Conservation (phyloP, 805 yeast genomes). For the Candida wancherniae region DNA sequence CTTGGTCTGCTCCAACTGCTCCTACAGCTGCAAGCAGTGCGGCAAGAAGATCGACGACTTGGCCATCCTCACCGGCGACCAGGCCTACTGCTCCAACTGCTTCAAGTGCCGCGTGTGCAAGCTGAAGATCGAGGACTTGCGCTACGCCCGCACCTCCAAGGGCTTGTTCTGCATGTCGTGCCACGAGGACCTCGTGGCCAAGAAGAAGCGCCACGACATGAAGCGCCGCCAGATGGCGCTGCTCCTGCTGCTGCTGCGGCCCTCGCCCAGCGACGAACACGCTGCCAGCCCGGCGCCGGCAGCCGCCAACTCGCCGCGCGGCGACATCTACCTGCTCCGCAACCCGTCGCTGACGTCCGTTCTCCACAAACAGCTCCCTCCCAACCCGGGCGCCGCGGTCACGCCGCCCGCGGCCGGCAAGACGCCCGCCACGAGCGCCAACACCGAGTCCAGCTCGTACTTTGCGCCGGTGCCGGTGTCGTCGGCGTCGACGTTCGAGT, state of each 20-base stretch:
- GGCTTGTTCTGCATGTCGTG: conserved; percentile 92
- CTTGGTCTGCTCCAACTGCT: conserved; percentile 83
- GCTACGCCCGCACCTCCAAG: conserved; percentile 88
- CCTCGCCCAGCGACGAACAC: conserved; percentile 8
- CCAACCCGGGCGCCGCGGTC: conserved; percentile 4
- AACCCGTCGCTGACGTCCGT: conserved; percentile 10
- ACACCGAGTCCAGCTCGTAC: background rate
- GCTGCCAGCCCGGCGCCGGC: conserved; percentile 95
- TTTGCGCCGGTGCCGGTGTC: background rate
- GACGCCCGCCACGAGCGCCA: background rate
- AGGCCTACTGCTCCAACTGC: conserved; percentile 88
- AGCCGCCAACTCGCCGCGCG: conserved; percentile 57
- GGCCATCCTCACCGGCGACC: conserved; percentile 92
- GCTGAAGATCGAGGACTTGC: conserved; percentile 75
- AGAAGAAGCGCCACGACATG: conserved; percentile 61
- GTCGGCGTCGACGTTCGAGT: conserved; percentile 2
- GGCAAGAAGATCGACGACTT: conserved; percentile 82
- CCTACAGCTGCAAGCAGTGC: conserved; percentile 86
- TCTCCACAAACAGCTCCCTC: conserved; percentile 11
- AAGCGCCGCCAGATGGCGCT: conserved; percentile 32
- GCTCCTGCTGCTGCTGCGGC: conserved; percentile 24
- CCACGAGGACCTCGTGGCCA: conserved; percentile 76
- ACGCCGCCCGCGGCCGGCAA: too few relatives aligned
- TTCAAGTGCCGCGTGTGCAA: conserved; percentile 88
- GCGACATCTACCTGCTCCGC: conserved; percentile 3